Evolutionary conservation across 2,329 filamentous ascomycete genomes (phyloP).

Genomic region (Xylariaceae sp.): DNA sequence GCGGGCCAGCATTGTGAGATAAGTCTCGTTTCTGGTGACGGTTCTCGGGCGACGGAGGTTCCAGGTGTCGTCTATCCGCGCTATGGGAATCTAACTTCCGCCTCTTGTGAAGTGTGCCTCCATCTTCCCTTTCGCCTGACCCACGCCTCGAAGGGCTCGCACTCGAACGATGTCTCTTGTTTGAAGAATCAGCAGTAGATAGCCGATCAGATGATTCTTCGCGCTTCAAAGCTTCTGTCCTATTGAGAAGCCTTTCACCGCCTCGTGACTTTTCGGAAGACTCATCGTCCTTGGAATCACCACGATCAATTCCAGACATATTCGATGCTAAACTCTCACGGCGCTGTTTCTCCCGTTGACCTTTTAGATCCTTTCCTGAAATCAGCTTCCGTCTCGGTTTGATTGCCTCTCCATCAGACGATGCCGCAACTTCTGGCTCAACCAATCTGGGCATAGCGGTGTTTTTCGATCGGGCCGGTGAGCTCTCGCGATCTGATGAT

Average conservation of each 20-base stretch:
- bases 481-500: constrained; percentile 49
- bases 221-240: constrained; percentile 55
- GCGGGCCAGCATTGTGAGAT: constrained; percentile 39
- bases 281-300: constrained; percentile 47
- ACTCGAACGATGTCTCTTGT: constrained; percentile 56
- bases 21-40: constrained; percentile 40
- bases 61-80: constrained; percentile 46
- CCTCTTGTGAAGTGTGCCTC: constrained; percentile 49
- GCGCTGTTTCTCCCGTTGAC: constrained; percentile 53
- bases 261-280: constrained; percentile 42
- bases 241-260: constrained; percentile 53
- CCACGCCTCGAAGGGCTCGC: constrained; percentile 53
- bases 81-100: constrained; percentile 52
- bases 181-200: constrained; percentile 45
- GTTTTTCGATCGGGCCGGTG: constrained; percentile 43
- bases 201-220: constrained; percentile 55
- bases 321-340: constrained; percentile 55
- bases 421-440: constrained; percentile 47
- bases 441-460: constrained; percentile 47
- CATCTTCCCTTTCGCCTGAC: constrained; percentile 48
- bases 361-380: constrained; percentile 57
- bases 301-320: constrained; percentile 49
- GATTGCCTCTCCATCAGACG: constrained; percentile 52
- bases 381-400: constrained; percentile 60
- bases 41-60: constrained; percentile 42